Percentiles rank a stretch among this genome's conserved stretches.
Conservation (phyloP, 495 filamentous ascomycete genomes). For the Friedmanniomyces simplex region DNA sequence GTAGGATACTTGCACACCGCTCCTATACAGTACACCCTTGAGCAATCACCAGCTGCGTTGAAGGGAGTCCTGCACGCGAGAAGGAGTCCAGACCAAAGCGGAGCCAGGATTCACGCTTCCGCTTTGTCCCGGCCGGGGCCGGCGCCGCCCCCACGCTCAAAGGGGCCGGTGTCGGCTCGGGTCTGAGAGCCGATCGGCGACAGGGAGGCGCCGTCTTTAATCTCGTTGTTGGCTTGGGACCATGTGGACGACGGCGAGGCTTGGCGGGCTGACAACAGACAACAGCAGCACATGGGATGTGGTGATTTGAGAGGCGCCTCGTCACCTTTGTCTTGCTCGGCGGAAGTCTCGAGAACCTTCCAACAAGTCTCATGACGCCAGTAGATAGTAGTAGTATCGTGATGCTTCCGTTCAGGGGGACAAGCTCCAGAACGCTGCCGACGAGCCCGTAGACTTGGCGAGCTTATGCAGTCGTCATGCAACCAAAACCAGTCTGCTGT, state of each 20-base stretch:
- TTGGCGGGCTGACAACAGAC: not conserved
- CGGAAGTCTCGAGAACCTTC: not conserved
- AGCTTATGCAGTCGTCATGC: constrained; percentile 6
- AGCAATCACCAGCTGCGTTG: no score
- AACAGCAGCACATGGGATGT: not conserved
- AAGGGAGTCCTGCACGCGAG: no score
- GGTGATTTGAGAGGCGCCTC: not conserved
- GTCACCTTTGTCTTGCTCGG: not conserved
- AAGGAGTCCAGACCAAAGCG: not conserved
- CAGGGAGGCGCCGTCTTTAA: not conserved
- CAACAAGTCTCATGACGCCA: no score
- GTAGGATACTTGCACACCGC: not conserved
- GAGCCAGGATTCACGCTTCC: no score
- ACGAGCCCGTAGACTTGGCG: not conserved
- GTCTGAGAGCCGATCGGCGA: not conserved
- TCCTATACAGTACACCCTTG: not conserved
- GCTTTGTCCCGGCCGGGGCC: not conserved
- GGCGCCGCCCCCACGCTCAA: not conserved
- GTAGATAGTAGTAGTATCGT: not conserved
- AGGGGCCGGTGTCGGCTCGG: not conserved
- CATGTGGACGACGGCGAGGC: not conserved
- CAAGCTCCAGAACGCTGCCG: not conserved
- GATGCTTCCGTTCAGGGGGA: no score
- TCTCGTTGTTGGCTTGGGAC: not conserved
- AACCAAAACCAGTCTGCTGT: not conserved